phyloP scores from a whole-genome alignment of 2,329 filamentous ascomycete genomes.

The Sarocladiaceae sp. region DNA sequence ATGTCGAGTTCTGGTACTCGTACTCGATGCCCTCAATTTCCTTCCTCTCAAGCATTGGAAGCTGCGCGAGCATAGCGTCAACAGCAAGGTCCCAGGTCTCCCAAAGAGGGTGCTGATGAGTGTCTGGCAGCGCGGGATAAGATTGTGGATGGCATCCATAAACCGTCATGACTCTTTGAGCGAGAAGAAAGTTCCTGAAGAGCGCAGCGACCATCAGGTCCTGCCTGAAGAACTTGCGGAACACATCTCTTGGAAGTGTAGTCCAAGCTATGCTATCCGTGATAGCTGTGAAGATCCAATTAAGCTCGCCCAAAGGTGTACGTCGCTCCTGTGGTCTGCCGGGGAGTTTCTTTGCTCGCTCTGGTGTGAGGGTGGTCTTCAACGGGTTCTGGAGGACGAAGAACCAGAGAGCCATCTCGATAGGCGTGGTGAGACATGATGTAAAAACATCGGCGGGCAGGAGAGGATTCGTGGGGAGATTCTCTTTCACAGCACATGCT shows the following conservation, averaged over 20 bases:
- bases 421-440: conserved; percentile 91
- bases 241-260: conserved; percentile 80
- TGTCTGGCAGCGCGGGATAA: conserved; percentile 87
- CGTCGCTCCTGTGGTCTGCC: conserved; percentile 88
- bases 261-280: conserved; percentile 99
- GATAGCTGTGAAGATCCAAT: conserved; percentile 99
- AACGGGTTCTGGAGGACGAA: conserved; percentile 91
- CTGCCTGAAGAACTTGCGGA: conserved; percentile 95
- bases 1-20: conserved; percentile 89
- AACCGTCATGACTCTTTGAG: conserved; percentile 91
- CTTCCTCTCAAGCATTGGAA: conserved; percentile 79
- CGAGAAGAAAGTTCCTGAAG: conserved; percentile 92
- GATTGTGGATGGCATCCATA: conserved; percentile 96
- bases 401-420: conserved; percentile 94
- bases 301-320: conserved; percentile 91
- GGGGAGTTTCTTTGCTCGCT: conserved; percentile 83
- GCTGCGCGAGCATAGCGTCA: conserved; percentile 87
- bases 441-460: conserved; percentile 95
- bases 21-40: conserved; percentile 72
- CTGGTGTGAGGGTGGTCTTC: conserved; percentile 64
- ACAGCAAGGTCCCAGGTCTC: conserved; percentile 97
- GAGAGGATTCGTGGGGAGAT: conserved; percentile 88
- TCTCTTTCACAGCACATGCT: conserved; percentile 86
- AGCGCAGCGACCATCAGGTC: conserved; percentile 98
- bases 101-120: conserved; percentile 92